Conservation (phyloP, 768 basidiomycete genomes). For the Omphalotus guepiniiformis region DNA sequence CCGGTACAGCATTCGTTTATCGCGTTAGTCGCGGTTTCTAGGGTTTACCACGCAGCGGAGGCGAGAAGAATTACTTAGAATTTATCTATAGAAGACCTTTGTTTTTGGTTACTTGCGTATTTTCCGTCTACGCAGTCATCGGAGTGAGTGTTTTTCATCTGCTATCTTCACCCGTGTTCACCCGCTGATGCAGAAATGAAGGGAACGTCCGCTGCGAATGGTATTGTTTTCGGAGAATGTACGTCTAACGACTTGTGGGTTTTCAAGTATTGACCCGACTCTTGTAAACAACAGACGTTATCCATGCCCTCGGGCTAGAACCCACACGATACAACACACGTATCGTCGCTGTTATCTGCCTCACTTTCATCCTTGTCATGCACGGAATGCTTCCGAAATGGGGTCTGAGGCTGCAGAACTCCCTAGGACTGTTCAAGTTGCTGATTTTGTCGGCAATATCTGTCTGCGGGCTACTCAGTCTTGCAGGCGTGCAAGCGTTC, state of each 20-base stretch:
- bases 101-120: constrained; percentile 58
- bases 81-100: constrained; percentile 62
- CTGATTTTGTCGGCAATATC: constrained; percentile 48
- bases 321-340: constrained; percentile 47
- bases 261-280: neutral
- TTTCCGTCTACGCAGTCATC: constrained; percentile 52
- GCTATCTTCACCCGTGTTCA: neutral
- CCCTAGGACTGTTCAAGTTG: constrained; percentile 60
- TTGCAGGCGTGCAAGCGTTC: constrained; percentile 47
- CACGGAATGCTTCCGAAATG: constrained; percentile 51
- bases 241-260: constrained; percentile 5
- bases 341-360: constrained; percentile 48
- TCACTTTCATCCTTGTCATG: constrained; percentile 51
- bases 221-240: constrained; percentile 75
- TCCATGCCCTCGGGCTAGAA: constrained; percentile 47
- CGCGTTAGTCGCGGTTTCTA: constrained; percentile 19
- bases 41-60: constrained; percentile 68
- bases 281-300: constrained; percentile 38
- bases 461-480: constrained; percentile 47
- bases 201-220: constrained; percentile 57
- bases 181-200: constrained; percentile 17
- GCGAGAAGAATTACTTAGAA: constrained; percentile 75
- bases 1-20: neutral
- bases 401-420: constrained; percentile 62
- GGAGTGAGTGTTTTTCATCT: constrained; percentile 36